Evolutionary conservation across 75 land plant genomes (phyloP).

Genomic region (Cupressus sempervirens): DNA sequence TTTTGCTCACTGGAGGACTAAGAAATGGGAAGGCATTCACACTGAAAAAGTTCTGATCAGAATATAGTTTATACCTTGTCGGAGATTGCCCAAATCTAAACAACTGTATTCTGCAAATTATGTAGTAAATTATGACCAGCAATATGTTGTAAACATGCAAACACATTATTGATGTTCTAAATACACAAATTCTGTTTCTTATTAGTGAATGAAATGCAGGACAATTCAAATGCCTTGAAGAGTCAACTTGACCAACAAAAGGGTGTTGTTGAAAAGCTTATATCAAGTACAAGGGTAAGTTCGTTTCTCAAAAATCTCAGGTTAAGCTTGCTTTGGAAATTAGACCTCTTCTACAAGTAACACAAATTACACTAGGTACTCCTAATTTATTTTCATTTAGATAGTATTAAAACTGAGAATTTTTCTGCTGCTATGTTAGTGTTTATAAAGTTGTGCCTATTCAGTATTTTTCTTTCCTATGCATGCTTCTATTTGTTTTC

Average conservation of each 20-base stretch:
- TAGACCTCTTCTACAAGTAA: background rate
- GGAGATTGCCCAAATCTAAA: background rate
- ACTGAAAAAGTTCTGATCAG: background rate
- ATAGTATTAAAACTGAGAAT: background rate
- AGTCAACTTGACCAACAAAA: constrained; percentile 94
- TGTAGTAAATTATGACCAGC: background rate
- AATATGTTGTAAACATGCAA: background rate
- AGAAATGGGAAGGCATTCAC: background rate
- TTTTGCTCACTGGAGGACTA: background rate
- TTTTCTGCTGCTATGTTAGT: background rate
- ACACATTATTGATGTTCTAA: background rate
- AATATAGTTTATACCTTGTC: background rate
- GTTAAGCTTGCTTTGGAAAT: background rate
- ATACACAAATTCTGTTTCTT: background rate
- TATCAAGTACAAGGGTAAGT: constrained; percentile 86
- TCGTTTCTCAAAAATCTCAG: background rate
- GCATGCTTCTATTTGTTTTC: background rate
- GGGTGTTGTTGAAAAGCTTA: constrained; percentile 88
- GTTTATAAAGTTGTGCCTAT: background rate
- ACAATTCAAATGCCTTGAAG: constrained; percentile 83
- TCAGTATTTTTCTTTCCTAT: background rate
- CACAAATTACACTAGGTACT: background rate
- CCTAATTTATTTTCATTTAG: background rate
- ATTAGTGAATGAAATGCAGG: constrained; percentile 46
- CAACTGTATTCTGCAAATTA: background rate